phyloP scores from a whole-genome alignment of 345 rosid genomes.

The Brassica rapa region DNA sequence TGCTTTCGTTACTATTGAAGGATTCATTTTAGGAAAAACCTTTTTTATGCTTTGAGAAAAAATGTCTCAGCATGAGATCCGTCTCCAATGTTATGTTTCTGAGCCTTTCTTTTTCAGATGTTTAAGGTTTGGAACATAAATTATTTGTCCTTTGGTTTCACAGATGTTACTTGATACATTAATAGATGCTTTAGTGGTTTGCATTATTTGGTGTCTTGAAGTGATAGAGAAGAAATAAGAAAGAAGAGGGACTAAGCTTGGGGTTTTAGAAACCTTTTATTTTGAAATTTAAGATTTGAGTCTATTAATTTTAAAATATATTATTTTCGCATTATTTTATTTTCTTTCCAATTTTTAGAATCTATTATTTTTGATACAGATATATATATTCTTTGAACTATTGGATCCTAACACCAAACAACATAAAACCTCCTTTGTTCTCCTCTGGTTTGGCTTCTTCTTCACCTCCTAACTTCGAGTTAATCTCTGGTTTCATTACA shows the following conservation, averaged over 20 bases:
- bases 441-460: not conserved
- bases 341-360: not conserved
- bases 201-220: no score
- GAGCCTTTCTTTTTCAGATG: conserved; percentile 16
- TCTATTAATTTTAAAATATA: not conserved
- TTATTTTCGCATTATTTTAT: not conserved
- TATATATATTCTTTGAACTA: not conserved
- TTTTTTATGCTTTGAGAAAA: not conserved
- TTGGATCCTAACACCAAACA: not conserved
- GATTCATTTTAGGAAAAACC: not conserved
- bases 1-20: not conserved
- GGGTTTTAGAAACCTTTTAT: not conserved
- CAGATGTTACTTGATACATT: conserved; percentile 92
- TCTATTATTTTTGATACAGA: not conserved
- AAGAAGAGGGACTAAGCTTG: not conserved
- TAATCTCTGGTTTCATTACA: not conserved
- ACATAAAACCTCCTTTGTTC: not conserved
- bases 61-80: conserved; percentile 2
- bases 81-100: conserved; percentile 1
- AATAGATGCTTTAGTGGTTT: no score
- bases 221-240: no score
- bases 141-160: conserved; percentile 34
- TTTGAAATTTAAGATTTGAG: not conserved
- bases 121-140: not conserved
- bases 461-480: not conserved